These are phyloP conservation scores for Sugiyamaella marilandica DNA, from an alignment of 805 yeast genomes.

Conservation along the genomic window DNA sequence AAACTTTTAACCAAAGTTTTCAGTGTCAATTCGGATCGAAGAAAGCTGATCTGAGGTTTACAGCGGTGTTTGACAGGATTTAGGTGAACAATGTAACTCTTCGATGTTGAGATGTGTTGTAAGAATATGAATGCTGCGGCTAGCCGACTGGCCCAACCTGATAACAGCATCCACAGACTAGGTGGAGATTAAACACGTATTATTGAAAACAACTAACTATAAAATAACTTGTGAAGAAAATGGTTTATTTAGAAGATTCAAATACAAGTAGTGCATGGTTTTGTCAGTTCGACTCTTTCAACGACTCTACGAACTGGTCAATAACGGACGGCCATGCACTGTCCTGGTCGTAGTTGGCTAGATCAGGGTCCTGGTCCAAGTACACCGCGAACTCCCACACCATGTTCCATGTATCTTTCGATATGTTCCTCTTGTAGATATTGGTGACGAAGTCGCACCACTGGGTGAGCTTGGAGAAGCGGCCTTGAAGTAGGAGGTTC, in stretches of 20 bases:
- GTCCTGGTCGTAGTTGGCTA: conserved; percentile 64
- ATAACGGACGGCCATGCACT: conserved; percentile 91
- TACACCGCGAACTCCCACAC: conserved; percentile 53
- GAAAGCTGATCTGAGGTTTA: not conserved
- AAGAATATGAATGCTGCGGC: not conserved
- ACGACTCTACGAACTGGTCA: conserved; percentile 73
- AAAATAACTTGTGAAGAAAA: not conserved
- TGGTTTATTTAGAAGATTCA: not conserved
- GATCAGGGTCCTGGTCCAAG: conserved; percentile 46
- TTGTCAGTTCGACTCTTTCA: conserved; percentile 14
- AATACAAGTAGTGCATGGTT: not conserved
- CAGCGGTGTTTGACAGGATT: not conserved
- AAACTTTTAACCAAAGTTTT: not conserved
- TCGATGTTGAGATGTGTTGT: too few species aligned
- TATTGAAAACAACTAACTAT: not conserved
- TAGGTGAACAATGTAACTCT: not conserved
- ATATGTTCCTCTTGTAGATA: conserved; percentile 45
- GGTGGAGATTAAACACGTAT: too few species aligned
- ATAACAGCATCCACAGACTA: not conserved
- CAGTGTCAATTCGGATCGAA: not conserved
- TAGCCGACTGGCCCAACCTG: not conserved
- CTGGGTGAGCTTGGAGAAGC: conserved; percentile 25
- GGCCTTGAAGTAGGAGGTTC: conserved; percentile 56
- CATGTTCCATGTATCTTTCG: conserved; percentile 86
- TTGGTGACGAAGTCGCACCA: conserved; percentile 57